Base-by-base conservation (phyloP, 78 protist genomes). In the Emiliania huxleyi region DNA sequence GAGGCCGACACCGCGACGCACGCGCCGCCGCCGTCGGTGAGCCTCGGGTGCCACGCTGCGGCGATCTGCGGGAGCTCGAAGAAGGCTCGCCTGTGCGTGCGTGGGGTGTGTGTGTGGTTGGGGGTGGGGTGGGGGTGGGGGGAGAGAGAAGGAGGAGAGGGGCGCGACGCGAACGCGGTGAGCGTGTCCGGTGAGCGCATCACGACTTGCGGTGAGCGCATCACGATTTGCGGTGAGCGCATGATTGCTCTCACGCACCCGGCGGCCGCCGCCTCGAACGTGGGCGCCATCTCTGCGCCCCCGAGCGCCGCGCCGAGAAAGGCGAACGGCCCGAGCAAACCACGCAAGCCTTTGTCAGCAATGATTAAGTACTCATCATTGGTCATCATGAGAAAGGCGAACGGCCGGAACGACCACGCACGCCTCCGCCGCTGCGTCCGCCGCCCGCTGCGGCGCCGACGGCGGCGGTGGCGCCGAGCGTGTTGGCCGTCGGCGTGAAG, bases 341-440 rank as follows among this genome's bases (percentile, higher is more conserved):
- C 81, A 40, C 81, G 81, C n/a, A 71, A 40, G 81, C 81, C 81
- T 35, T n/a, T n/a, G n/a, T n/a, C n/a, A n/a, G n/a, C n/a, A n/a
- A n/a, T n/a, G n/a, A n/a, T n/a, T n/a, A n/a, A n/a, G n/a, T n/a
- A n/a, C n/a, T n/a, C n/a, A n/a, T n/a, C n/a, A n/a, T n/a, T n/a
- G n/a, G n/a, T n/a, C n/a, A n/a, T n/a, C n/a, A n/a, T n/a, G 43
- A 71, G 18, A 35, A 29, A 22, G 3, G 22, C 42, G 18, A 71
- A 71, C 23, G 81, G 43, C 18, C 81, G 40, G 11, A 71, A 40
- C 81, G 15, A 15, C 81, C 81, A 40, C 81, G 81, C n/a, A 71
- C 40, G 81, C 81, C 81, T 35, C 81, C 81, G 81, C 81, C n/a
- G 44, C 21, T 8, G 37, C 5, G 42, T 6, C n/a, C 21, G 81